Evolutionary conservation across 2,329 filamentous ascomycete genomes (phyloP).

Genomic region (Ophioceras dolichostomum): DNA sequence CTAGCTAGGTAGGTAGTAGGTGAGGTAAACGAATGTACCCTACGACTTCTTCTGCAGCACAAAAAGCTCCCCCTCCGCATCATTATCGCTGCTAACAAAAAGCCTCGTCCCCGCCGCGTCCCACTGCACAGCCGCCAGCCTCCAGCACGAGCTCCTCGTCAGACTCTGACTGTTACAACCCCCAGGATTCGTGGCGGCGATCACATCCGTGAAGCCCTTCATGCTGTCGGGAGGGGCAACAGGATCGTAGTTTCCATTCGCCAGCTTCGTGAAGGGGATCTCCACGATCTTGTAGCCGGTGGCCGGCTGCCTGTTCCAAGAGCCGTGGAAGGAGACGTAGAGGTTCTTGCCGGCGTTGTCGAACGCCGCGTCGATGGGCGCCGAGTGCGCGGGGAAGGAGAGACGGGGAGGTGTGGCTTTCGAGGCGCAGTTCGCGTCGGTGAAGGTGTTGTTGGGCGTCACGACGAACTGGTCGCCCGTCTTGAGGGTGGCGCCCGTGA

Average conservation of each 20-base stretch:
- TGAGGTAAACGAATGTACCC: no score
- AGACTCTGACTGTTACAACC: conserved; percentile 19
- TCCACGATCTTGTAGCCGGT: conserved; percentile 18
- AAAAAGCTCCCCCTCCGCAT: conserved; percentile 20
- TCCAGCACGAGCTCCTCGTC: conserved; percentile 22
- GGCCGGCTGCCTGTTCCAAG: conserved; percentile 15
- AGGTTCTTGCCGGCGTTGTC: conserved; percentile 17
- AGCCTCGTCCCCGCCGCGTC: conserved; percentile 20
- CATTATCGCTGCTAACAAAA: conserved; percentile 23
- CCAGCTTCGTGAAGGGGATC: conserved; percentile 16
- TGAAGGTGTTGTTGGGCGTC: conserved; percentile 20
- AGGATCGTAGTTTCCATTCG: conserved; percentile 15
- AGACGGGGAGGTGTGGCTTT: conserved; percentile 24
- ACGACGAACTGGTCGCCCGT: conserved; percentile 25
- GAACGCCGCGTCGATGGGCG: conserved; percentile 18
- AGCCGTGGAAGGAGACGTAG: conserved; percentile 20
- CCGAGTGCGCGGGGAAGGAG: conserved; percentile 17
- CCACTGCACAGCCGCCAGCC: conserved; percentile 19
- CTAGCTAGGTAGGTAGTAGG: no score
- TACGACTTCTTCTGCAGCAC: conserved; percentile 10
- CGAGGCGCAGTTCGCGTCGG: conserved; percentile 21
- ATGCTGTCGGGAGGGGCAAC: conserved; percentile 15
- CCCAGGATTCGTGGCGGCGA: conserved; percentile 12
- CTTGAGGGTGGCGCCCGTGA: conserved; percentile 18
- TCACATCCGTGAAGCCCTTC: conserved; percentile 17